A percentile compares a stretch with the other conserved stretches of the same genome.
These are phyloP conservation scores for Neurospora sp. DNA, from an alignment of 495 filamentous ascomycete species.

Conservation along the genomic window DNA sequence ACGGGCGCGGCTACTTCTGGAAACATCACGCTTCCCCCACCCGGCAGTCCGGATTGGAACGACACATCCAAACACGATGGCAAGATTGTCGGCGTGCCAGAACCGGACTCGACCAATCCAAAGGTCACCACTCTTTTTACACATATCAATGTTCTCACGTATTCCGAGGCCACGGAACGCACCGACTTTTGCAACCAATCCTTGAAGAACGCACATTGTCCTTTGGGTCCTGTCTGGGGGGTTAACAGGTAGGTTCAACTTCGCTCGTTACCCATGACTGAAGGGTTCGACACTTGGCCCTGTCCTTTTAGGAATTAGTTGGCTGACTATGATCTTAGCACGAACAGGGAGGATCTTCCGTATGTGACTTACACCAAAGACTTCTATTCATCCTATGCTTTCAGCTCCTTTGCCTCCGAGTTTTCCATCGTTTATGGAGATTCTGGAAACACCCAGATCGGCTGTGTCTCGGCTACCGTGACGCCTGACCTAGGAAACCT, in stretches of 20 bases:
- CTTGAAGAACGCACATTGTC: conserved; percentile 55
- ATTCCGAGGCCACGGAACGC: conserved; percentile 48
- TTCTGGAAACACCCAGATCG: conserved; percentile 46
- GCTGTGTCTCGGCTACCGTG: conserved; percentile 68
- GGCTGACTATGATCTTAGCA: background rate
- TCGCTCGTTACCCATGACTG: background rate
- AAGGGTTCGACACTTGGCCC: background rate
- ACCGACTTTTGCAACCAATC: conserved; percentile 53
- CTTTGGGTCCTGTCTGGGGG: conserved; percentile 65
- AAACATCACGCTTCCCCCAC: conserved; percentile 41
- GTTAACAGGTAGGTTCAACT: conserved; percentile 36
- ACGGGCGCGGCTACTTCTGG: conserved; percentile 43
- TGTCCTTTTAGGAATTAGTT: background rate
- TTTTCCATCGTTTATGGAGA: conserved; percentile 70
- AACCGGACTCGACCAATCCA: conserved; percentile 35
- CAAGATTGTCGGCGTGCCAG: conserved; percentile 60
- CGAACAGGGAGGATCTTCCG: conserved; percentile 25
- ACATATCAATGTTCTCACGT: conserved; percentile 62
- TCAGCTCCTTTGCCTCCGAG: conserved; percentile 65
- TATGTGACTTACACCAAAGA: conserved; percentile 63
- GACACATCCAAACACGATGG: conserved; percentile 54
- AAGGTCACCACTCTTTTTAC: conserved; percentile 62
- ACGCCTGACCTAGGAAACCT: conserved; percentile 67
- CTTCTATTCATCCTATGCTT: conserved; percentile 72
- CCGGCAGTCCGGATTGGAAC: conserved; percentile 40